These are phyloP conservation scores for Linum usitatissimum DNA, from an alignment of 345 rosid genomes.

Conservation along the genomic window DNA sequence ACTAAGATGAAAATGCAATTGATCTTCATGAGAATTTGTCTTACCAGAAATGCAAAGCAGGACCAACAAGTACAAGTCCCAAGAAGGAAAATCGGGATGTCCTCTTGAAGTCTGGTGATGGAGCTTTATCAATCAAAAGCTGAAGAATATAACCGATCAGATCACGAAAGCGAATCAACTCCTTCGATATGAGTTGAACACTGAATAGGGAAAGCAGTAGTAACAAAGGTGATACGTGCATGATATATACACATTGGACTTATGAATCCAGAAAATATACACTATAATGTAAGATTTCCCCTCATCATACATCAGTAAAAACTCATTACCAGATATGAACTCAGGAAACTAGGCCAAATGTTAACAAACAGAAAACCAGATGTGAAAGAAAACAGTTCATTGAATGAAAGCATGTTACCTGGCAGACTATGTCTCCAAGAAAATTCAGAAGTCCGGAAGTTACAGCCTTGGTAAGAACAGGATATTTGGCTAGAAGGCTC, in stretches of 20 bases:
- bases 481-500: slow-evolving; percentile 52
- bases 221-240: too few relatives aligned
- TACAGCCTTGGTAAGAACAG: slow-evolving; percentile 71
- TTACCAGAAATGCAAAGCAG: slow-evolving; percentile 90
- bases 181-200: not conserved
- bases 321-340: too few relatives aligned
- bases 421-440: slow-evolving; percentile 81
- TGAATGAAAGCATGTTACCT: slow-evolving; percentile 35
- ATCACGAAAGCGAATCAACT: not conserved
- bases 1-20: too few relatives aligned
- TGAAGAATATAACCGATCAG: slow-evolving; percentile 14
- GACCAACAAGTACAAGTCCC: slow-evolving; percentile 85
- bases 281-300: too few relatives aligned
- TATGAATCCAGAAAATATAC: too few relatives aligned
- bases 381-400: too few relatives aligned
- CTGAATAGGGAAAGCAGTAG: not conserved
- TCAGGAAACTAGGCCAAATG: too few relatives aligned
- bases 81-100: slow-evolving; percentile 47
- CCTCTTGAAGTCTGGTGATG: slow-evolving; percentile 66
- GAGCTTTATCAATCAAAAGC: slow-evolving; percentile 59
- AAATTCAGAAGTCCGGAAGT: slow-evolving; percentile 81
- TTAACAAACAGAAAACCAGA: too few relatives aligned
- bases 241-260: too few relatives aligned
- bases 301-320: too few relatives aligned
- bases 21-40: too few relatives aligned